Evolutionary conservation across 1,139 yeast genomes (phyloP), one percentile per base, ranked within the genome.

Genomic region (Kurtzmaniella quercitrusa): DNA sequence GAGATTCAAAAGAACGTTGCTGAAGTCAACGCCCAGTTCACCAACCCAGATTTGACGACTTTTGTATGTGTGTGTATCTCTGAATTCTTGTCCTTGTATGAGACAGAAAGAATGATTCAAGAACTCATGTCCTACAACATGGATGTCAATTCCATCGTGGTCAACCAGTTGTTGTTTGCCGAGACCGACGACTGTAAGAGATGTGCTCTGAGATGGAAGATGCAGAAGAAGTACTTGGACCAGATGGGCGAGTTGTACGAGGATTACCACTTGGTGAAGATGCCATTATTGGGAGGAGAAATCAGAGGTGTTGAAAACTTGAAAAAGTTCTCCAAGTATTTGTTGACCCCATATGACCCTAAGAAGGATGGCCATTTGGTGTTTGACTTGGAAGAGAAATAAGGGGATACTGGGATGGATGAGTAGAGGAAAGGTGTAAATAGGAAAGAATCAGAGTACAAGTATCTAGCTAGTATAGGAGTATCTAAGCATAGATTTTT

Each of bases 41-140:
- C 95, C 57, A 82, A 93, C 65, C 96, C 98, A 2, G 97, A 93
- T 49, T 74, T 93, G 59, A 93, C 98, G 18, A 93, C 98, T 0
- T 93, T 93, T 64, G 88, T 93, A 23, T 93, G 98, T 68, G 98
- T 93, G 38, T 93, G 98, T 68, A 93, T 93, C 52, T 89, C 97
- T 40, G 98, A 93, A 68, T 93, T 93, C 66, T 75, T 93, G 59
- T 91, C 98, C 2, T 74, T 93, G 44, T 93, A 93, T 65, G 98
- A 93, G 67, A 91, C 98, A 19, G 98, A 93, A 70, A 83, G 98
- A 68, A 81, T 93, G 84, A 87, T 91, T 54, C 98, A 93, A 69
- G 98, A 93, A 63, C 79, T 93, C 62, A 85, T 90, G 70, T 83
- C 94, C 43, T 93, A 88, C 66, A 87, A 90, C 53, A 93, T 93